Percentiles rank a stretch among this genome's conserved stretches.
These are phyloP conservation scores for Colletotrichum sp. DNA, from an alignment of 2,329 filamentous ascomycete species.

Conservation along the genomic window DNA sequence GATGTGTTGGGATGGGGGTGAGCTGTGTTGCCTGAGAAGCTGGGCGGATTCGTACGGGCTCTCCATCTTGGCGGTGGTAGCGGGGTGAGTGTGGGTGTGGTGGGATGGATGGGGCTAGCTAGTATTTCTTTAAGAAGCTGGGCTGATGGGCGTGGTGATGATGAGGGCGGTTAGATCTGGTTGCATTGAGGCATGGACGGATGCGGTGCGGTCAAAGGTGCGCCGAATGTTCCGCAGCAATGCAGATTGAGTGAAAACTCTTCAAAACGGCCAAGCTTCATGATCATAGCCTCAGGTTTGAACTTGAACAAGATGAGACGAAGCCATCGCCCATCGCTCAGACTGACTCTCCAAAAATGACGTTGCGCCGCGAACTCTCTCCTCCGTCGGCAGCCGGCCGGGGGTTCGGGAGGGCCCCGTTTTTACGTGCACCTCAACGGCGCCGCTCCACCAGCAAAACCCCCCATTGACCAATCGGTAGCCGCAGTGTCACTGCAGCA, in stretches of 20 bases:
- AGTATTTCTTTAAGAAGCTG: neutral
- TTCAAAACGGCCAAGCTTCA: neutral
- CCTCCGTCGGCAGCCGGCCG: neutral
- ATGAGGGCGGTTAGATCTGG: neutral
- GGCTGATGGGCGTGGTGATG: neutral
- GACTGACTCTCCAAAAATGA: neutral
- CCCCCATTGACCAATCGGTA: conserved; percentile 12
- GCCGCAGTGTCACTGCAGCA: neutral
- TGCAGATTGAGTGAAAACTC: neutral
- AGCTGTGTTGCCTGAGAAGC: neutral
- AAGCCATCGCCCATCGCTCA: neutral
- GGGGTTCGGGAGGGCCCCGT: neutral
- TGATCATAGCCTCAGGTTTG: neutral
- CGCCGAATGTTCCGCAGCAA: neutral
- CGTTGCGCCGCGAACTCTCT: neutral
- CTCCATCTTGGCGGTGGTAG: neutral
- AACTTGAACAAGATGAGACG: neutral
- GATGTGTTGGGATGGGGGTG: neutral
- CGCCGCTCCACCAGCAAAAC: neutral
- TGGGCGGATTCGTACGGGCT: neutral
- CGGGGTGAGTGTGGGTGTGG: neutral
- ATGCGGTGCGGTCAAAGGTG: neutral
- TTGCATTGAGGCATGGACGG: neutral
- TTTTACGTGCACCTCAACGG: neutral
- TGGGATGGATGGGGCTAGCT: neutral